Conservation (phyloP, 768 basidiomycete species). For the Tricholoma furcatifolium region DNA sequence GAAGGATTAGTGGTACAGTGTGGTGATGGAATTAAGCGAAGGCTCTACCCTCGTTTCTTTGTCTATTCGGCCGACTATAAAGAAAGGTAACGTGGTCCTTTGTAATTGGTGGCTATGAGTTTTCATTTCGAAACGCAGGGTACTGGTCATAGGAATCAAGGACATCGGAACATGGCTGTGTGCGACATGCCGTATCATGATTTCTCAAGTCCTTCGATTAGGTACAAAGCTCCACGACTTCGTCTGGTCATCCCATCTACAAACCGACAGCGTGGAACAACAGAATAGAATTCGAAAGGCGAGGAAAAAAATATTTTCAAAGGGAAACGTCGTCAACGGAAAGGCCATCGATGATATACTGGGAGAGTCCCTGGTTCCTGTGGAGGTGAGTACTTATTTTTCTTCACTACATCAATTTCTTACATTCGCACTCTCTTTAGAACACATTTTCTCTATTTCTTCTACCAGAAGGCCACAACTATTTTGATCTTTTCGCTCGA, state of each 20-base stretch:
- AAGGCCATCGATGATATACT: background rate
- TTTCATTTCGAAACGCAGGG: background rate
- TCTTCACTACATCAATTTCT: background rate
- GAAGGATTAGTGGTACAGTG: background rate
- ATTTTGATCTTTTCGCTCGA: conserved; percentile 13
- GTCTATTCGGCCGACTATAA: background rate
- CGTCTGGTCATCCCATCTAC: background rate
- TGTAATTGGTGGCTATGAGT: too few species aligned
- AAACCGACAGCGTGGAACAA: background rate
- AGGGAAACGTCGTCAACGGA: background rate
- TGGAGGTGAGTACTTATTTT: background rate
- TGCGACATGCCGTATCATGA: background rate
- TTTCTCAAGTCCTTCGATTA: background rate
- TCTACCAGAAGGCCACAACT: background rate
- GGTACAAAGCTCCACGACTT: background rate
- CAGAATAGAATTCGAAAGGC: background rate
- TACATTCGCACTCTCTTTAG: background rate
- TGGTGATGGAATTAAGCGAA: background rate
- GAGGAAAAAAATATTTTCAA: background rate
- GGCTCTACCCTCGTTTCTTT: background rate
- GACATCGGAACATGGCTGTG: background rate
- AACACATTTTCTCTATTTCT: background rate
- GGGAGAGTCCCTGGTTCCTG: background rate
- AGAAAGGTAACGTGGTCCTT: conserved; percentile 1
- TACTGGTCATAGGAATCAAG: background rate